Evolutionary conservation across 164 flowering plant genomes (phyloP), one percentile per base, ranked within the genome.

Genomic region (Sedum album): DNA sequence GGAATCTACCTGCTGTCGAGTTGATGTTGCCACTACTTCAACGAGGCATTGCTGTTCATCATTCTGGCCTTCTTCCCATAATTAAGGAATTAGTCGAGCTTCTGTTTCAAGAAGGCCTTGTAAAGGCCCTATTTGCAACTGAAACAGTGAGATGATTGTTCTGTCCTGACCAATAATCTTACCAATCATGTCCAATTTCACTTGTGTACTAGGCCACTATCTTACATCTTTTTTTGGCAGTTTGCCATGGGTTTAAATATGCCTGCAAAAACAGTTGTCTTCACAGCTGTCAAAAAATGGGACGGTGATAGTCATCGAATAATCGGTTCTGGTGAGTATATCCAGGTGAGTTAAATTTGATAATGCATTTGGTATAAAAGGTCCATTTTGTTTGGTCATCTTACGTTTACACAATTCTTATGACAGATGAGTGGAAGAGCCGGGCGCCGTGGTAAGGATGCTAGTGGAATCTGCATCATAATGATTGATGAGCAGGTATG

Each of bases 371-470:
- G 20, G 21, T 14, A 65, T 18, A 30, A 14, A 39, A 61, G n/a
- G 60, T n/a, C 1, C 6, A 62, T 2, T 1, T 60, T 69, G 21
- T 8, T 6, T 21, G 60, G 66, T 31, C 26, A 23, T 65, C n/a
- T 8, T 71, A 25, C n/a, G 14, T 41, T 46, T 31, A 10, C 53
- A 53, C 30, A 46, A 60, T 60, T 25, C 66, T 61, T 33, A 21
- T 48, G 70, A 42, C 57, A 95, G 99, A 95, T 95, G 99, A 95
- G 99, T 81, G 99, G 99, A 57, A 86, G 99, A 82, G 99, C 99
- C 69, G 99, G 99, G 42, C 97, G 99, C 55, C 99, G 99, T 78
- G 99, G 99, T 66, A 95, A 95, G 82, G 97, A 95, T 82, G 96
- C 87, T 28, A 88, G 97, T 55, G 99, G 99, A 46, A 95, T 92